Percentiles rank a stretch among this genome's conserved stretches.
These are phyloP conservation scores for Rosellinia necatrix DNA, from an alignment of 2,329 filamentous ascomycete species.

Conservation along the genomic window DNA sequence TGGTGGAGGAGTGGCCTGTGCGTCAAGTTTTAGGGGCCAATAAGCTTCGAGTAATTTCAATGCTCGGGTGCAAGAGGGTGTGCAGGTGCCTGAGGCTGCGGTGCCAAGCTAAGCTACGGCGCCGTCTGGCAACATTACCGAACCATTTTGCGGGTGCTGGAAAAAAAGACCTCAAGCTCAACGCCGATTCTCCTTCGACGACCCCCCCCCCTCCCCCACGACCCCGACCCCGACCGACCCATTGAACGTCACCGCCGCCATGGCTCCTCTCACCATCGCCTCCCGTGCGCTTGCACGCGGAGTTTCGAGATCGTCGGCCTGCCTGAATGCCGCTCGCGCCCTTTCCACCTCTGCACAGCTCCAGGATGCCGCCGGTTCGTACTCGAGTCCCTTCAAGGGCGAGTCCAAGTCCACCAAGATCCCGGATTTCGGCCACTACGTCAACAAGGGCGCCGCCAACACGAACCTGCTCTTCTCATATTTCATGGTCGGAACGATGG, in stretches of 20 bases:
- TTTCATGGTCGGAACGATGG: slow-evolving; percentile 98
- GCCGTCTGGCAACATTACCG: slow-evolving; percentile 23
- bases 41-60: slow-evolving; percentile 53
- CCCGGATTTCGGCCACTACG: slow-evolving; percentile 89
- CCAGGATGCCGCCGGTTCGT: slow-evolving; percentile 49
- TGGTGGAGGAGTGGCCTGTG: background rate
- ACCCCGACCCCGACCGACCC: slow-evolving; percentile 33
- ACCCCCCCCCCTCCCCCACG: slow-evolving; percentile 11
- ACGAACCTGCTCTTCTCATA: slow-evolving; percentile 91
- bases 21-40: slow-evolving; percentile 44
- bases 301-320: slow-evolving; percentile 48
- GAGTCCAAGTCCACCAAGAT: slow-evolving; percentile 68
- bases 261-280: slow-evolving; percentile 72
- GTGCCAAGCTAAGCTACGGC: slow-evolving; percentile 27
- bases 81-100: slow-evolving; percentile 48
- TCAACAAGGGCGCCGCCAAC: slow-evolving; percentile 68
- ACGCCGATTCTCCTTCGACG: slow-evolving; percentile 37
- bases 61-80: slow-evolving; percentile 40
- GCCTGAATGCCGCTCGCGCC: slow-evolving; percentile 52
- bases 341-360: slow-evolving; percentile 60
- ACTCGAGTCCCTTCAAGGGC: slow-evolving; percentile 69
- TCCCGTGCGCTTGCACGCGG: slow-evolving; percentile 72
- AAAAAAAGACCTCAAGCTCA: slow-evolving; percentile 58
- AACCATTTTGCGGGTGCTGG: slow-evolving; percentile 35
- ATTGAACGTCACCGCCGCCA: slow-evolving; percentile 48